Evolutionary conservation across 2,329 filamentous ascomycete species (phyloP).

Genomic region (Trichoderma asperellum): DNA sequence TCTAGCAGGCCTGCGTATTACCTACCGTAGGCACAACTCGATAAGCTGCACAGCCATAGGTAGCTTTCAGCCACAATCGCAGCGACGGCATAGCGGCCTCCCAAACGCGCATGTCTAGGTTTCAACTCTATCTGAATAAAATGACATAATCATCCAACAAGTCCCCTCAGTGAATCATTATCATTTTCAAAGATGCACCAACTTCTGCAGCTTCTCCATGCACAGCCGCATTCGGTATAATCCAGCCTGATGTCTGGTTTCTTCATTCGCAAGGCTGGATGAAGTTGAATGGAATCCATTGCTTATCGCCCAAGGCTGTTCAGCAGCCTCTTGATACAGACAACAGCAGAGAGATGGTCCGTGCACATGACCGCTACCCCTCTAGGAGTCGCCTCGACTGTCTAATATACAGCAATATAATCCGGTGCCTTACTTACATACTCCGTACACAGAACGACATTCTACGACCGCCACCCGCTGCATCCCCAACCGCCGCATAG

Average conservation of each 20-base stretch:
- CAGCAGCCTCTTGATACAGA: not conserved
- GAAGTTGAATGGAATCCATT: not conserved
- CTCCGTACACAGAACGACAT: not conserved
- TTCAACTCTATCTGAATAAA: not conserved
- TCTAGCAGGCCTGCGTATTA: no score
- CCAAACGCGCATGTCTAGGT: not conserved
- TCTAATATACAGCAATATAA: not conserved
- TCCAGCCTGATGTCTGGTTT: not conserved
- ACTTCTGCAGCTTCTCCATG: not conserved
- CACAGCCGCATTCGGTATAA: not conserved
- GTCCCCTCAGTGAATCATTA: not conserved
- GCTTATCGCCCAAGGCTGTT: not conserved
- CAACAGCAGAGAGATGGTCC: conserved; percentile 22
- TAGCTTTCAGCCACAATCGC: not conserved
- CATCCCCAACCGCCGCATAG: conserved; percentile 7
- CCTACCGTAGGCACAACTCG: not conserved
- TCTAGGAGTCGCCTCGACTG: conserved; percentile 17
- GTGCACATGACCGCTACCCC: conserved; percentile 31
- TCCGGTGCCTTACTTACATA: not conserved
- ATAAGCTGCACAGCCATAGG: not conserved
- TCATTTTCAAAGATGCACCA: not conserved
- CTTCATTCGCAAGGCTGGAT: not conserved
- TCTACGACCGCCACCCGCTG: not conserved
- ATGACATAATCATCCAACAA: not conserved
- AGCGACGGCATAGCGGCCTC: not conserved